These are phyloP conservation scores for Cytospora mali DNA, from an alignment of 2,329 filamentous ascomycete genomes.

Conservation along the genomic window DNA sequence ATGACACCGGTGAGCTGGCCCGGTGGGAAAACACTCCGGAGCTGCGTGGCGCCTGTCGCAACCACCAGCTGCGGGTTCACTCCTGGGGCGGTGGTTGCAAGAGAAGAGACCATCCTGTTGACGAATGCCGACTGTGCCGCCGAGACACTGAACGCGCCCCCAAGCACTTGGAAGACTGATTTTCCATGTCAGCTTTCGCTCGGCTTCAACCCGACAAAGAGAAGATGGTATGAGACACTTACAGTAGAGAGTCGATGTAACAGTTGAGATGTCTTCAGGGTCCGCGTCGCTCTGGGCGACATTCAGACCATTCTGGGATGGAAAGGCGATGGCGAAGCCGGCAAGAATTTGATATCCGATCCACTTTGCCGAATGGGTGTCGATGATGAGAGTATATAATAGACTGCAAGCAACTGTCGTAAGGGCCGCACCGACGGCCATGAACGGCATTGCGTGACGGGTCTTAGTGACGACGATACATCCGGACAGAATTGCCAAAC, in stretches of 20 bases:
- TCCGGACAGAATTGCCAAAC: background rate
- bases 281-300: slow-evolving; percentile 5
- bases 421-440: slow-evolving; percentile 5
- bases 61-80: slow-evolving; percentile 13
- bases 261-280: background rate
- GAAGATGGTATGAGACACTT: background rate
- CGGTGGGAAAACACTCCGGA: background rate
- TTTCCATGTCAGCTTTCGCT: no score
- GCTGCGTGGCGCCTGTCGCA: slow-evolving; percentile 15
- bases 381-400: background rate
- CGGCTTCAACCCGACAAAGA: no score
- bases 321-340: slow-evolving; percentile 4
- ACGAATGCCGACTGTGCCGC: slow-evolving; percentile 9
- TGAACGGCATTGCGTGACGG: slow-evolving; percentile 5
- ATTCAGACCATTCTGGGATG: background rate
- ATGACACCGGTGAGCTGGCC: slow-evolving; percentile 3
- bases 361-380: background rate
- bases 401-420: background rate
- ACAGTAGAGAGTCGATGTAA: slow-evolving; percentile 13
- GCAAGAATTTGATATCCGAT: slow-evolving; percentile 19
- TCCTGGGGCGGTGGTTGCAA: background rate
- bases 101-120: background rate
- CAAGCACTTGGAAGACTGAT: slow-evolving; percentile 8
- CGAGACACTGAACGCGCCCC: background rate
- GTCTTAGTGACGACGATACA: slow-evolving; percentile 4